These are phyloP conservation scores for Rhinocladiella mackenziei DNA, from an alignment of 2,329 filamentous ascomycete species.

Conservation along the genomic window DNA sequence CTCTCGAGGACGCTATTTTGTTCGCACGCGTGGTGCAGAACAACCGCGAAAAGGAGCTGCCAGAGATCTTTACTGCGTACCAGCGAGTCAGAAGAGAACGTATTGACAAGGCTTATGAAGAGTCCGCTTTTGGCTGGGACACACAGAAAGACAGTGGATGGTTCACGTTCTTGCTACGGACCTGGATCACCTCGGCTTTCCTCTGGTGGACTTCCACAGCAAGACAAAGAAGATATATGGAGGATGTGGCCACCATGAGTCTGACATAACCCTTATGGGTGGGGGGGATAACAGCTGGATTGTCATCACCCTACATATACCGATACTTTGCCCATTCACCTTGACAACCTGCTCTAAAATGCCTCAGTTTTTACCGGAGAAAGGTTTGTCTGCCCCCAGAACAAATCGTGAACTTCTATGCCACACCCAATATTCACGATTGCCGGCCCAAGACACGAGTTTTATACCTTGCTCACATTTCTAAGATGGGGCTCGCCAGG, in stretches of 20 bases:
- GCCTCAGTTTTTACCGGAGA: too few species aligned
- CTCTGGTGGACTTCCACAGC: slow-evolving; percentile 20
- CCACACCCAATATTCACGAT: too few species aligned
- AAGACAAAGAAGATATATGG: slow-evolving; percentile 13
- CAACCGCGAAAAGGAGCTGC: slow-evolving; percentile 1
- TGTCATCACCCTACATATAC: too few species aligned
- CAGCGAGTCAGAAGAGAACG: slow-evolving; percentile 9
- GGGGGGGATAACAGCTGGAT: too few species aligned
- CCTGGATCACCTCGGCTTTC: slow-evolving; percentile 14
- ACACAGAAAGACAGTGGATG: slow-evolving; percentile 22
- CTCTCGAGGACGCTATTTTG: slow-evolving; percentile 17
- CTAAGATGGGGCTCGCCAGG: too few species aligned
- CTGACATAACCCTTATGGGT: slow-evolving; percentile 9
- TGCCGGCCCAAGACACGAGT: too few species aligned
- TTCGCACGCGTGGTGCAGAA: slow-evolving; percentile 12
- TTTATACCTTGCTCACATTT: too few species aligned
- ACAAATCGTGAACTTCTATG: too few species aligned
- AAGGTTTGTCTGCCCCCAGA: too few species aligned
- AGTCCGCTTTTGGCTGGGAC: slow-evolving; percentile 17
- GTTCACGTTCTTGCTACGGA: slow-evolving; percentile 15
- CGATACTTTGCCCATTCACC: too few species aligned
- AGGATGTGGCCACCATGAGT: slow-evolving; percentile 16
- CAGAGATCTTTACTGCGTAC: slow-evolving; percentile 9
- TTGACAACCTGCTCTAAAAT: too few species aligned
- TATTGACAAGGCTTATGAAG: slow-evolving; percentile 14